Conservation (phyloP, 768 basidiomycete species). For the Lactifluus piperatus region DNA sequence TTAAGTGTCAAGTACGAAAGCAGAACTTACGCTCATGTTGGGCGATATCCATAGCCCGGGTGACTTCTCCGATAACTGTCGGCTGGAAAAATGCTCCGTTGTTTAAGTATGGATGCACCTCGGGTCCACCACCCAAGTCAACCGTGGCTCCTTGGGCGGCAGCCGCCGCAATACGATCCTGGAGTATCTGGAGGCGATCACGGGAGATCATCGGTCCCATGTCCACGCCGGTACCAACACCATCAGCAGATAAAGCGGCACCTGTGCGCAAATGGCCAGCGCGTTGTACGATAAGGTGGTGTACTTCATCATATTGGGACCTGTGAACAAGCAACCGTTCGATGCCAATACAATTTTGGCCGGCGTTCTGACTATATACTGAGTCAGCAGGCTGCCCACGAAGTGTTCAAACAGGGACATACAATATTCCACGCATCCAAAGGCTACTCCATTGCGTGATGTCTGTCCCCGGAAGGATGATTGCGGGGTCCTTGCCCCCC, state of each 20-base stretch:
- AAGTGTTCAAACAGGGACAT: constrained; percentile 29
- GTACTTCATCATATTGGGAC: constrained; percentile 68
- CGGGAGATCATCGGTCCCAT: constrained; percentile 57
- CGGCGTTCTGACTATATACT: constrained; percentile 69
- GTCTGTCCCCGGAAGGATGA: constrained; percentile 82
- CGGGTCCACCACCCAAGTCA: constrained; percentile 55
- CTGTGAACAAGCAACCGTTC: constrained; percentile 86
- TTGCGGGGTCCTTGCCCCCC: constrained; percentile 90
- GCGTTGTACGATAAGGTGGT: constrained; percentile 53
- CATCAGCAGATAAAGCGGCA: constrained; percentile 64
- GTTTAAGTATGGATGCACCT: constrained; percentile 55
- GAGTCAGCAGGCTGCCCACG: not conserved
- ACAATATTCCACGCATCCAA: constrained; percentile 92
- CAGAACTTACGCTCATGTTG: constrained; percentile 60
- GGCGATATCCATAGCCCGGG: constrained; percentile 63
- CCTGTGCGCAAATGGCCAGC: constrained; percentile 66
- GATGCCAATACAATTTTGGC: constrained; percentile 96
- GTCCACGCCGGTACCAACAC: constrained; percentile 67
- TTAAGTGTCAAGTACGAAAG: not conserved
- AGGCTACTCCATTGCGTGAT: constrained; percentile 69
- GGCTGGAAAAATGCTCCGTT: constrained; percentile 80
- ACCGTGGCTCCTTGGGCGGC: constrained; percentile 55
- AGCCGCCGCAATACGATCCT: constrained; percentile 59
- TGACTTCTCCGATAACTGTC: constrained; percentile 78
- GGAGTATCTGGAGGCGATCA: constrained; percentile 38